A percentile compares a stretch with the other conserved stretches of the same genome.
Evolutionary conservation across 164 flowering plant species (phyloP).

Genomic region (Platanus orientalis): DNA sequence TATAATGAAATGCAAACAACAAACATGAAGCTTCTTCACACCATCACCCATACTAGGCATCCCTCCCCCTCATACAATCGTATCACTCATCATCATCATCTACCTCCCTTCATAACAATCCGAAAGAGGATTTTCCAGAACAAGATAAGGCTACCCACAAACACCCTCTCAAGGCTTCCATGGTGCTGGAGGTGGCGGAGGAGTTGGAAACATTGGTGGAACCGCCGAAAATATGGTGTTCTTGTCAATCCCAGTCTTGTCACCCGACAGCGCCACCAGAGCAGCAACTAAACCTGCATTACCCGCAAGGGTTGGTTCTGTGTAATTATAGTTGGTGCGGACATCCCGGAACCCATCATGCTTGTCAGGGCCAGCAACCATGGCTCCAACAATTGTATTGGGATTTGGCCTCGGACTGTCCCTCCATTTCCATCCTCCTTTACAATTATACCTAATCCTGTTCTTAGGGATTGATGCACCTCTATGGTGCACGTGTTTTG

Average conservation of each 20-base stretch:
- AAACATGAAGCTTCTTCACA: neutral
- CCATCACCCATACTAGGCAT: neutral
- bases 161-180: constrained; percentile 68
- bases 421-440: constrained; percentile 98
- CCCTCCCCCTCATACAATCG: neutral
- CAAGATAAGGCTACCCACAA: neutral
- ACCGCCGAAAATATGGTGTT: constrained; percentile 95
- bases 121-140: neutral
- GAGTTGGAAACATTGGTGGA: constrained; percentile 94
- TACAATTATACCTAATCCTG: constrained; percentile 70
- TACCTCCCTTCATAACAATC: neutral
- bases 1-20: neutral
- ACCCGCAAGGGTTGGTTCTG: constrained; percentile 94
- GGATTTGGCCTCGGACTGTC: constrained; percentile 74
- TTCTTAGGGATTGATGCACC: constrained; percentile 93
- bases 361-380: constrained; percentile 97
- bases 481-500: constrained; percentile 88
- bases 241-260: constrained; percentile 62
- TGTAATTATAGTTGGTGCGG: constrained; percentile 78
- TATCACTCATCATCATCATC: neutral
- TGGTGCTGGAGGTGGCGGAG: constrained; percentile 99
- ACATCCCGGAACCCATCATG: constrained; percentile 85
- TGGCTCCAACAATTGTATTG: constrained; percentile 80
- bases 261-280: constrained; percentile 83
- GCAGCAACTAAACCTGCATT: constrained; percentile 97